Evolutionary conservation across 495 filamentous ascomycete genomes (phyloP).

Genomic region (Tuber microsphaerosporum): DNA sequence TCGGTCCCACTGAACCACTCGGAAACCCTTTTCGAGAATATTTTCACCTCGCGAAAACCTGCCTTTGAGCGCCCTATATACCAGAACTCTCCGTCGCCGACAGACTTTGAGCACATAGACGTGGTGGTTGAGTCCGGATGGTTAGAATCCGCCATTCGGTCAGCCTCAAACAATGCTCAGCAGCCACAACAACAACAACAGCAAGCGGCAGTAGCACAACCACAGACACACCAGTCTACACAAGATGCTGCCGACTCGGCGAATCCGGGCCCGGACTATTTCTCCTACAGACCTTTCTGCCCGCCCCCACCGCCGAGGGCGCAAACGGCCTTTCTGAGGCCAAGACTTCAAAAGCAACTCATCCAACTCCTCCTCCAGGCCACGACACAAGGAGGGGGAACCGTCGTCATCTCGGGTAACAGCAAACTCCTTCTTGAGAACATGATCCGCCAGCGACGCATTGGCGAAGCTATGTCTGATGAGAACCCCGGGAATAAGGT

Average conservation of each 20-base stretch:
- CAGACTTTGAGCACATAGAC: conserved; percentile 26
- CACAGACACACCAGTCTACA: conserved; percentile 29
- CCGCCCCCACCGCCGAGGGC: conserved; percentile 68
- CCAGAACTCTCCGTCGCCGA: conserved; percentile 66
- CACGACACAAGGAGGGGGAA: conserved; percentile 44
- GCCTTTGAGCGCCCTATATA: conserved; percentile 50
- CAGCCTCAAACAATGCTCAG: conserved; percentile 41
- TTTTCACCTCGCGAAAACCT: conserved; percentile 61
- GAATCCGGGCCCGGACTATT: conserved; percentile 50
- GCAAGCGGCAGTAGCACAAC: conserved; percentile 47
- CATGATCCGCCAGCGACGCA: conserved; percentile 31
- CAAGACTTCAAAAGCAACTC: conserved; percentile 41
- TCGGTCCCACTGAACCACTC: conserved; percentile 66
- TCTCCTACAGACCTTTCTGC: conserved; percentile 59
- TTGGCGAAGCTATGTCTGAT: conserved; percentile 2
- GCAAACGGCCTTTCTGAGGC: conserved; percentile 45
- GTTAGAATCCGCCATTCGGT: conserved; percentile 56
- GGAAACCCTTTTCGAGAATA: conserved; percentile 66
- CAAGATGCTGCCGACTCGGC: conserved; percentile 17
- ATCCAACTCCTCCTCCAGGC: conserved; percentile 27
- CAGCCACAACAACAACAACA: conserved; percentile 35
- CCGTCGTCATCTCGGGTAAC: conserved; percentile 71
- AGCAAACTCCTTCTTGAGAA: conserved; percentile 18
- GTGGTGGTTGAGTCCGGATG: conserved; percentile 31
- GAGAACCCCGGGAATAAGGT: conserved; percentile 43